These are phyloP conservation scores for Rhodotorula sp. DNA, from an alignment of 1,284 basidiomycete species.

Conservation along the genomic window DNA sequence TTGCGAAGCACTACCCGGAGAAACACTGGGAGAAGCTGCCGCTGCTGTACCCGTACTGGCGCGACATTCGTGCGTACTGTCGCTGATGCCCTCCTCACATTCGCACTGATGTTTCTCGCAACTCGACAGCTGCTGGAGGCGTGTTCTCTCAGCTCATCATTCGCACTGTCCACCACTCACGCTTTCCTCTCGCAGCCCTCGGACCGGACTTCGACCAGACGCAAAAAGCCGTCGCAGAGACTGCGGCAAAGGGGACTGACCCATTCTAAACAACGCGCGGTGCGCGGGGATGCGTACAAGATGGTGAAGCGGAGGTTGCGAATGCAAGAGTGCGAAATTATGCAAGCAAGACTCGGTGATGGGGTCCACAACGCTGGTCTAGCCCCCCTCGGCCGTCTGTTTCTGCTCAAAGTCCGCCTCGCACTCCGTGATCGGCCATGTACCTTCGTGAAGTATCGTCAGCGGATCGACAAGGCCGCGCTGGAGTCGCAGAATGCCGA, in stretches of 20 bases:
- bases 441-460: slow-evolving; percentile 55
- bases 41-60: slow-evolving; percentile 54
- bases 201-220: slow-evolving; percentile 4
- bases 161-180: too few species aligned
- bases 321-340: background rate
- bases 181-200: background rate
- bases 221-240: background rate
- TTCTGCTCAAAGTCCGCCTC: slow-evolving; percentile 24
- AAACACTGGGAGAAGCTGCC: slow-evolving; percentile 64
- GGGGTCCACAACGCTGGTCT: background rate
- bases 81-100: too few species aligned
- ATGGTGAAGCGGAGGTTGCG: background rate
- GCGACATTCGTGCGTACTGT: slow-evolving; percentile 6
- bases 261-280: slow-evolving; percentile 3
- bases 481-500: slow-evolving; percentile 76
- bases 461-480: slow-evolving; percentile 55
- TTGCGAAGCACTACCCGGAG: slow-evolving; percentile 63
- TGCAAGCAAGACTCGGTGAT: background rate
- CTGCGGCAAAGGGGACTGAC: background rate
- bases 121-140: background rate
- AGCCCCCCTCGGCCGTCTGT: too few species aligned
- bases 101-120: too few species aligned
- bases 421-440: slow-evolving; percentile 69
- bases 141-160: too few species aligned
- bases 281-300: too few species aligned